These are phyloP conservation scores for Colletotrichum tamarilloi DNA, from an alignment of 2,329 filamentous ascomycete species.

Conservation along the genomic window DNA sequence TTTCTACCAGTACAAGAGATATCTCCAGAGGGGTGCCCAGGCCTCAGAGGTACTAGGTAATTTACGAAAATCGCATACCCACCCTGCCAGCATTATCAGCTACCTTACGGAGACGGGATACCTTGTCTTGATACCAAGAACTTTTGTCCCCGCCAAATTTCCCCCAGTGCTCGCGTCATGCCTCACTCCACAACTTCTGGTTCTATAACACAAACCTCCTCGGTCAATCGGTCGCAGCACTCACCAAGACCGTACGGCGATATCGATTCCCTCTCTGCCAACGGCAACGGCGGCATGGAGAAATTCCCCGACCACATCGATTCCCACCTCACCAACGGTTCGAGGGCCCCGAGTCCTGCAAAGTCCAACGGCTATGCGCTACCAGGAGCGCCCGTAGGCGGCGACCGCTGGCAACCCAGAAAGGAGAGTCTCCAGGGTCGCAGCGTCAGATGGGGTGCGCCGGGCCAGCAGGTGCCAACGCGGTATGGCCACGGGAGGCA, in stretches of 20 bases:
- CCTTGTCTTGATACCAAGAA: slow-evolving; percentile 15
- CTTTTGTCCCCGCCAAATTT: slow-evolving; percentile 30
- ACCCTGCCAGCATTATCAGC: slow-evolving; percentile 11
- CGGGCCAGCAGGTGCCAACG: slow-evolving; percentile 30
- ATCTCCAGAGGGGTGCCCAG: background rate
- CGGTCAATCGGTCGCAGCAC: slow-evolving; percentile 45
- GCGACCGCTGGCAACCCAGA: slow-evolving; percentile 71
- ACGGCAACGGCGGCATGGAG: slow-evolving; percentile 53
- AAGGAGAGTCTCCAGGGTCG: slow-evolving; percentile 64
- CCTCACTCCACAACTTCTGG: slow-evolving; percentile 51
- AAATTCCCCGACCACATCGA: slow-evolving; percentile 69
- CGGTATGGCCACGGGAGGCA: slow-evolving; percentile 72
- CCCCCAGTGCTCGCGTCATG: slow-evolving; percentile 42
- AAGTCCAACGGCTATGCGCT: slow-evolving; percentile 43
- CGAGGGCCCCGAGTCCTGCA: slow-evolving; percentile 37
- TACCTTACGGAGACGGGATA: background rate
- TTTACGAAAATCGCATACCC: background rate
- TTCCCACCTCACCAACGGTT: slow-evolving; percentile 40
- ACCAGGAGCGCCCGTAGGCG: slow-evolving; percentile 42
- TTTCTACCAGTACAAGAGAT: background rate
- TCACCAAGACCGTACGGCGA: slow-evolving; percentile 38
- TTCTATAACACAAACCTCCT: slow-evolving; percentile 47
- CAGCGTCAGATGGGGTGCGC: slow-evolving; percentile 43
- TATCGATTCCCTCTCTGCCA: slow-evolving; percentile 28
- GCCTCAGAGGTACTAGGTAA: background rate